Evolutionary conservation across 78 protist species (phyloP).

Genomic region (Capsaspora owczarzaki): DNA sequence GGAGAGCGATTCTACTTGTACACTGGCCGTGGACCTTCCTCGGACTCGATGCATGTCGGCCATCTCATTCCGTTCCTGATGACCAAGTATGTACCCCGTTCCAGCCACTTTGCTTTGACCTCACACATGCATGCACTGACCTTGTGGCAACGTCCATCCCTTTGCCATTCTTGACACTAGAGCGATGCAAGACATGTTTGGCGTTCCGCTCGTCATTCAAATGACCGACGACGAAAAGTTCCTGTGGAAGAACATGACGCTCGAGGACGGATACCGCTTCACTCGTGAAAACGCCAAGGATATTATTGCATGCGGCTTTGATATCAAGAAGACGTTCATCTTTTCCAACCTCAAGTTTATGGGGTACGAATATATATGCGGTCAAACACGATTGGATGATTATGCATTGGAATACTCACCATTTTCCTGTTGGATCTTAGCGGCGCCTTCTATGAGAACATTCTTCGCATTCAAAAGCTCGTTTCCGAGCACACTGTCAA

Average conservation of each 20-base stretch:
- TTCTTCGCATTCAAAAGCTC: constrained; percentile 47
- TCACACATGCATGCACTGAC: no score
- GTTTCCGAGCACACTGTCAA: constrained; percentile 21
- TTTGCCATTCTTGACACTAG: no score
- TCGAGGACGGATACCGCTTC: constrained; percentile 59
- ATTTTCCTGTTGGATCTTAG: not conserved
- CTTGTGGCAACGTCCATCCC: no score
- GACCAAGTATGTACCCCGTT: constrained; percentile 82
- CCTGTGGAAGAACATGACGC: constrained; percentile 72
- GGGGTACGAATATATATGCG: not conserved
- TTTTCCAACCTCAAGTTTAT: constrained; percentile 90
- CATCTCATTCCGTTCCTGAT: constrained; percentile 94
- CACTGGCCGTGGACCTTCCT: constrained; percentile 98
- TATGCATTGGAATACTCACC: not conserved
- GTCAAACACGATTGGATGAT: not conserved
- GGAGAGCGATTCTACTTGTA: constrained; percentile 92
- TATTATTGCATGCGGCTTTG: constrained; percentile 98
- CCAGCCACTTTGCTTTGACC: no score
- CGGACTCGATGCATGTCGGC: constrained; percentile 95
- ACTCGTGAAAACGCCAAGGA: constrained; percentile 88
- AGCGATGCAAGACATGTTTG: constrained; percentile 88
- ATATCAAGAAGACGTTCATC: constrained; percentile 91
- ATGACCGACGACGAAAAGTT: constrained; percentile 99
- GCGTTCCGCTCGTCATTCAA: constrained; percentile 96
- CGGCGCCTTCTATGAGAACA: constrained; percentile 55